Conservation (phyloP, 352 stramenopile species). For the Thalassiosira hispida region DNA sequence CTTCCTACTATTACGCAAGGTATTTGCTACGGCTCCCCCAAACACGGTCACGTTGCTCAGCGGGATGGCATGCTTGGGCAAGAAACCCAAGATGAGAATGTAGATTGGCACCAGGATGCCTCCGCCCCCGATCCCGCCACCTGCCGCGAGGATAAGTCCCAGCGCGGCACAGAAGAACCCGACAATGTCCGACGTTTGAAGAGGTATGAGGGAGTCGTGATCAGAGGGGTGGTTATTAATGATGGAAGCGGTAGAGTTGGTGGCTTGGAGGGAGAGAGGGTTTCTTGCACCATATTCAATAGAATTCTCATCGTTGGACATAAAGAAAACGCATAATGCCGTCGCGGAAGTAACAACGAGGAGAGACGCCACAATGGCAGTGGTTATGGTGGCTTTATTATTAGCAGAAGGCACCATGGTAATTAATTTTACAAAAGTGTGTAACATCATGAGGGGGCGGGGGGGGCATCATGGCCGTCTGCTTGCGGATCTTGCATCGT, state of each 20-base stretch:
- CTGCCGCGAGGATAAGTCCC: slow-evolving; percentile 89
- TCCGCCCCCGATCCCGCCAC: slow-evolving; percentile 90
- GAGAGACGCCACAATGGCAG: background rate
- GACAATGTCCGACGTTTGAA: slow-evolving; percentile 40
- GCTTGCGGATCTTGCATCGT: too few relatives aligned
- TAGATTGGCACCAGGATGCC: slow-evolving; percentile 95
- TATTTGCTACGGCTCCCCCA: slow-evolving; percentile 94
- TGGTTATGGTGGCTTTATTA: background rate
- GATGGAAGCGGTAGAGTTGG: slow-evolving; percentile 23
- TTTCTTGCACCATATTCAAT: background rate
- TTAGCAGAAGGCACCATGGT: background rate
- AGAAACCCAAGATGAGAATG: slow-evolving; percentile 94
- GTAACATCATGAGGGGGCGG: background rate
- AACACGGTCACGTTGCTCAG: slow-evolving; percentile 97
- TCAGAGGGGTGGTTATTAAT: slow-evolving; percentile 32
- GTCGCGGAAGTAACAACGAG: background rate
- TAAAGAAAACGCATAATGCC: slow-evolving; percentile 1
- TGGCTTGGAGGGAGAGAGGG: slow-evolving; percentile 1
- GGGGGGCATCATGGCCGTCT: background rate
- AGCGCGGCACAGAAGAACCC: slow-evolving; percentile 63
- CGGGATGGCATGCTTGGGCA: slow-evolving; percentile 96
- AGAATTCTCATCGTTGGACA: background rate
- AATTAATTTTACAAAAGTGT: background rate
- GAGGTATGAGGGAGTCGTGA: slow-evolving; percentile 37
- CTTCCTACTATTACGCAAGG: slow-evolving; percentile 92